phyloP scores from a whole-genome alignment of 1,139 yeast species.

The Kurtzmaniella quercitrusa region DNA sequence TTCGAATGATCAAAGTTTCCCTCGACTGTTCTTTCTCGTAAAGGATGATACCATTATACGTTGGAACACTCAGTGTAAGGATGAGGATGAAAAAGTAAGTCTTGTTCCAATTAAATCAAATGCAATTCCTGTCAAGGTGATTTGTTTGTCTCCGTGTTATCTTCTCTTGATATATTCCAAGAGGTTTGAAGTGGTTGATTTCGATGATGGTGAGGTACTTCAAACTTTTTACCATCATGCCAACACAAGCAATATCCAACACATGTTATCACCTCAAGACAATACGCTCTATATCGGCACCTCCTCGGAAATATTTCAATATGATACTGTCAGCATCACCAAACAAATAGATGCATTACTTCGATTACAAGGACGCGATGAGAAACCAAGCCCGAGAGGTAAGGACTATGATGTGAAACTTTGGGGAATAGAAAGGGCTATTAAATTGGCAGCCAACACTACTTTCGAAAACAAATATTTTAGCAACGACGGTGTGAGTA shows the following conservation, averaged over 20 bases:
- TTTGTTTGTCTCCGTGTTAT: conserved; percentile 43
- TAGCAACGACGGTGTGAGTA: conserved; percentile 13
- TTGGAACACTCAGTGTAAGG: neutral
- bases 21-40: conserved; percentile 2
- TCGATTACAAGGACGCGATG: conserved; percentile 9
- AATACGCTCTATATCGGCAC: conserved; percentile 24
- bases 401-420: conserved; percentile 27
- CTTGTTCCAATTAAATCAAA: conserved; percentile 22
- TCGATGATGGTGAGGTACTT: conserved; percentile 38
- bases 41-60: conserved; percentile 14
- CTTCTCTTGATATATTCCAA: conserved; percentile 37
- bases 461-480: conserved; percentile 23
- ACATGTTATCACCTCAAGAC: conserved; percentile 16
- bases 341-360: conserved; percentile 41
- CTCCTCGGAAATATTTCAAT: conserved; percentile 27
- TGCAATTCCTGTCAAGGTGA: conserved; percentile 27
- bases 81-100: neutral
- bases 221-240: conserved; percentile 37
- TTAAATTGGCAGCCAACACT: conserved; percentile 26
- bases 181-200: conserved; percentile 43
- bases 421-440: conserved; percentile 36
- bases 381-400: conserved; percentile 24
- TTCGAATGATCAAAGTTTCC: neutral
- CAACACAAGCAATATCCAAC: conserved; percentile 14
- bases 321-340: conserved; percentile 28